These are phyloP conservation scores for Croton setiger DNA, from an alignment of 441 rosid species.

Conservation along the genomic window DNA sequence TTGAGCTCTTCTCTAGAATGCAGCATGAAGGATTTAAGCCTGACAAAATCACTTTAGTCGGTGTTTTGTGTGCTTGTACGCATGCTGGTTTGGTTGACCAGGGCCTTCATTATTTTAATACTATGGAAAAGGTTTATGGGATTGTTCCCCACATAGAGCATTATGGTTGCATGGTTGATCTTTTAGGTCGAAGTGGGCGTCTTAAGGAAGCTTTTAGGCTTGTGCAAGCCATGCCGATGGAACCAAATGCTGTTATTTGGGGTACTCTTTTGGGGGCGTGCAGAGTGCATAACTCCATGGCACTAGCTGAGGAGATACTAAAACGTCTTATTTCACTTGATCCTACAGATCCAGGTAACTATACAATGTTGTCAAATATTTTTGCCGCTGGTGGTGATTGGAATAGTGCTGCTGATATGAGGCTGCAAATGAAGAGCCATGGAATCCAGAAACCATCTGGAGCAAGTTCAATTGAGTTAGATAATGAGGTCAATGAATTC, in stretches of 20 bases:
- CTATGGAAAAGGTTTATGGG: constrained; percentile 59
- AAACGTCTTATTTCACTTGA: constrained; percentile 36
- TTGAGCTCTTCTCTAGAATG: constrained; percentile 61
- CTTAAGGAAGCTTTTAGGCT: constrained; percentile 63
- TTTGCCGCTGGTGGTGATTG: constrained; percentile 74
- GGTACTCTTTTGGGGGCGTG: constrained; percentile 80
- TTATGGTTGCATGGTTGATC: constrained; percentile 80
- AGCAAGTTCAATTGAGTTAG: constrained; percentile 62
- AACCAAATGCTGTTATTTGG: constrained; percentile 75
- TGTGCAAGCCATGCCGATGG: constrained; percentile 59
- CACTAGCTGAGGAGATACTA: constrained; percentile 51
- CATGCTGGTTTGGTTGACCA: constrained; percentile 66
- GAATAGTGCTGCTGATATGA: constrained; percentile 55
- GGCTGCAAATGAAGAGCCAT: constrained; percentile 57
- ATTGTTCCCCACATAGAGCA: constrained; percentile 70
- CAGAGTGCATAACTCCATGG: constrained; percentile 51
- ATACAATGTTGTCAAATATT: constrained; percentile 61
- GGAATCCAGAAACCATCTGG: constrained; percentile 61
- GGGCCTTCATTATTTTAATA: constrained; percentile 53
- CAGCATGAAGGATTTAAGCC: constrained; percentile 57
- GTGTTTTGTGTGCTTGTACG: constrained; percentile 74
- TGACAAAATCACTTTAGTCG: constrained; percentile 59
- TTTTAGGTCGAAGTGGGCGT: constrained; percentile 66
- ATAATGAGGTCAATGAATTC: constrained; percentile 54
- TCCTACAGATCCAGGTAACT: constrained; percentile 54